These are phyloP conservation scores for Syzygium syzygioides DNA, from an alignment of 441 rosid genomes.

Conservation along the genomic window DNA sequence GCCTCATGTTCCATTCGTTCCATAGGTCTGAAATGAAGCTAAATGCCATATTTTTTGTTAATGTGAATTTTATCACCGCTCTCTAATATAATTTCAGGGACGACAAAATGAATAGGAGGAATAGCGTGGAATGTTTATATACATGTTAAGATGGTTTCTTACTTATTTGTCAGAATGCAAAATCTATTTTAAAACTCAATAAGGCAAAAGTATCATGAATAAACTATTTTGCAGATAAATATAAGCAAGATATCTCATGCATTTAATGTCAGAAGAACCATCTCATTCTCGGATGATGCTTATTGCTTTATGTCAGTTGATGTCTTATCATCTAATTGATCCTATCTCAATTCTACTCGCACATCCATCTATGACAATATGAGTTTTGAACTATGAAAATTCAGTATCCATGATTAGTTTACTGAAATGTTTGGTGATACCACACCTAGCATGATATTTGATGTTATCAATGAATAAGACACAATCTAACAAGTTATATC, in stretches of 20 bases:
- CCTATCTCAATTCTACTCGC: background rate
- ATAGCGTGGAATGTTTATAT: fast-evolving
- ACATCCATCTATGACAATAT: fast-evolving
- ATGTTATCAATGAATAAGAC: background rate
- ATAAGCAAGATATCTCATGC: background rate
- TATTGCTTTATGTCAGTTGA: background rate
- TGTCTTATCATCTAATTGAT: background rate
- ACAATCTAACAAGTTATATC: background rate
- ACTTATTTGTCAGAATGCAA: fast-evolving
- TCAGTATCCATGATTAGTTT: background rate
- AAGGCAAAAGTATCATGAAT: fast-evolving
- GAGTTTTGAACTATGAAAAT: background rate
- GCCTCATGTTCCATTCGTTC: fast-evolving
- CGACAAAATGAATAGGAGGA: background rate
- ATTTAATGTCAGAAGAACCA: background rate
- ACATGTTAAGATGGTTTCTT: background rate
- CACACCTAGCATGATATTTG: background rate
- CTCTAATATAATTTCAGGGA: fast-evolving
- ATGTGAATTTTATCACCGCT: background rate
- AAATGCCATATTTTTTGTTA: background rate
- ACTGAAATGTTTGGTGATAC: background rate
- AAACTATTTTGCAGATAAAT: fast-evolving
- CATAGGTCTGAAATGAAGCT: fast-evolving
- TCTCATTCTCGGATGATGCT: background rate
- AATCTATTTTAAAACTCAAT: fast-evolving